Evolutionary conservation across 495 filamentous ascomycete genomes (phyloP), one percentile per base, ranked within the genome.

Genomic region (Lophiotrema nucula): DNA sequence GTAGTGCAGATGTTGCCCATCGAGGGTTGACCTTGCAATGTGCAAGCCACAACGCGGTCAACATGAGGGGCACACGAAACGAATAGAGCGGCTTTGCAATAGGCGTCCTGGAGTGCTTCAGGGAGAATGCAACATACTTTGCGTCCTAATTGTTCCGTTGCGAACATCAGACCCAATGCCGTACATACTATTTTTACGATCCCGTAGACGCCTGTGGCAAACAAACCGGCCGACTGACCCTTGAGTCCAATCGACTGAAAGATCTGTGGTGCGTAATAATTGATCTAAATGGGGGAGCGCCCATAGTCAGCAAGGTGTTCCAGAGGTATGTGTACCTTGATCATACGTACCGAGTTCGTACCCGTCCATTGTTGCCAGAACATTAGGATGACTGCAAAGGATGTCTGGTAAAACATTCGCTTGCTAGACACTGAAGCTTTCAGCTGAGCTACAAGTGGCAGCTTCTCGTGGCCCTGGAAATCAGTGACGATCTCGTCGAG

Each of bases 361-460:
- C 70, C 69, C 3, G 67, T 71, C 65, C 69, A 67, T 53, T 73
- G 69, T 25, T 68, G 66, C 33, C 57, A 67, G 51, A 68, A 66
- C 64, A 71, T 70, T 45, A 73, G 65, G 18, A 68, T 60, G 27
- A 70, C 64, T 23, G 63, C 64, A 48, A 73, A 63, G 4, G 69
- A 58, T 3, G 57, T 58, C 38, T 62, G 62, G 35, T 65, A 62
- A 21, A 67, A 65, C 57, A 67, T 61, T 5, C 49, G 41, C 53
- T 67, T 67, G 53, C 53, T 67, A 18, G 62, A 62, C 12, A 45
- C 44, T 3, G 52, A 44, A 4, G 65, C 60, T 43, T 61, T 58
- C 3, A 65, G 47, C 45, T 68, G 64, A 6, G 51, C 52, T 4
- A 2, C 37, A n/a, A 64, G 61, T 5, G 56, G 26, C n/a, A 71